These are phyloP conservation scores for Silene coronaria DNA, from an alignment of 179 eudicot species.

Conservation along the genomic window DNA sequence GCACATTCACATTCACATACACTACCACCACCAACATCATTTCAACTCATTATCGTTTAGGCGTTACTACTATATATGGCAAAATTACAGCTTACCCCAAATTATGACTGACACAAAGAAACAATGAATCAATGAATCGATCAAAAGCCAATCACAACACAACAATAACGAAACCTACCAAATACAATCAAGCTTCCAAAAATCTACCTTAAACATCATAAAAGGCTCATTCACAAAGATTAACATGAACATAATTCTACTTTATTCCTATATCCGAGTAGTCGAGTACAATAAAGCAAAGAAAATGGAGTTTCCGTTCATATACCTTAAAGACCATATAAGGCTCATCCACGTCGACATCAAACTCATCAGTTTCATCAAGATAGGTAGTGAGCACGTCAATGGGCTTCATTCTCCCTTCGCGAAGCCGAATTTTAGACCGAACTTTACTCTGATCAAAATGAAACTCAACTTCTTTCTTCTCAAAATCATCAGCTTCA, in stretches of 20 bases:
- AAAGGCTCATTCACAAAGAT: background rate
- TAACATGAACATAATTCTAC: background rate
- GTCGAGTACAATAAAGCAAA: too few species aligned
- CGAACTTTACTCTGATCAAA: constrained; percentile 94
- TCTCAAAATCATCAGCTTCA: constrained; percentile 92
- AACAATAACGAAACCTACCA: background rate
- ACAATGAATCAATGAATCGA: background rate
- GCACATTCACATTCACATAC: too few species aligned
- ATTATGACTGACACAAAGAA: background rate
- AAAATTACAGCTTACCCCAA: too few species aligned
- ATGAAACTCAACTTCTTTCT: constrained; percentile 98
- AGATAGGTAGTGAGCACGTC: constrained; percentile 81
- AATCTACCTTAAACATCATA: too few species aligned
- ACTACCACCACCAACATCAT: background rate
- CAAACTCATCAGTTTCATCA: constrained; percentile 76
- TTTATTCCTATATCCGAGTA: too few species aligned
- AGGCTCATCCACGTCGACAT: constrained; percentile 76
- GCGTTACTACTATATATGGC: background rate
- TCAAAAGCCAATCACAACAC: background rate
- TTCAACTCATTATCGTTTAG: background rate
- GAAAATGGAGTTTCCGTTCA: background rate
- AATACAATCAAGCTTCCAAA: too few species aligned
- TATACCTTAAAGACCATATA: constrained; percentile 79
- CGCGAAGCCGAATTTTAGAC: constrained; percentile 76
- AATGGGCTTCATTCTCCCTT: constrained; percentile 83